A percentile compares a stretch with the other conserved stretches of the same genome.
These are phyloP conservation scores for Chloris gayana DNA, from an alignment of 176 grass and related monocot genomes.

Conservation along the genomic window DNA sequence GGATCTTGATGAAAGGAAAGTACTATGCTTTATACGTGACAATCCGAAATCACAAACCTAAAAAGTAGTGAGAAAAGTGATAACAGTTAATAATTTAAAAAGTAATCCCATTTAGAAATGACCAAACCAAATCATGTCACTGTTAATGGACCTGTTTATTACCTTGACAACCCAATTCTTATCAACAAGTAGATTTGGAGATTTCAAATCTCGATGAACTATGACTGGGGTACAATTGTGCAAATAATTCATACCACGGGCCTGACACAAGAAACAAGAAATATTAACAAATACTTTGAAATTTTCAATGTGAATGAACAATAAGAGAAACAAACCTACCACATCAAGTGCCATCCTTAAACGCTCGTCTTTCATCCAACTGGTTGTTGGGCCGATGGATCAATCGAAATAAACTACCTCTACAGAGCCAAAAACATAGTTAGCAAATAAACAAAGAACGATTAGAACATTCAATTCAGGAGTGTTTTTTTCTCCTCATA, in stretches of 20 bases:
- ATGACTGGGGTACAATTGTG: constrained; percentile 89
- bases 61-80: constrained; percentile 17
- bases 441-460: constrained; percentile 1
- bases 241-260: constrained; percentile 99
- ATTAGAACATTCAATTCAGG: neutral
- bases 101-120: neutral
- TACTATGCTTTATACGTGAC: constrained; percentile 87
- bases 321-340: constrained; percentile 53
- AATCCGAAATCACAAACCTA: constrained; percentile 99
- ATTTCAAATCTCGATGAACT: constrained; percentile 97
- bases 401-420: constrained; percentile 92
- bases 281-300: constrained; percentile 5
- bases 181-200: constrained; percentile 97
- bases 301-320: constrained; percentile 30
- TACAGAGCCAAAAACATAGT: constrained; percentile 52
- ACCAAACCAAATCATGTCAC: constrained; percentile 9
- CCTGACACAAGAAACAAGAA: constrained; percentile 53
- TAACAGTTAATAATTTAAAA: constrained; percentile 34
- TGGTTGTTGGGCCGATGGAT: constrained; percentile 92
- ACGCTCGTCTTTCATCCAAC: constrained; percentile 80
- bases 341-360: constrained; percentile 97
- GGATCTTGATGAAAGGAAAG: constrained; percentile 97
- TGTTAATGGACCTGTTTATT: constrained; percentile 35
- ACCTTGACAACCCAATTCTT: constrained; percentile 99
- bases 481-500: neutral